phyloP scores from a whole-genome alignment of 2,329 filamentous ascomycete species.

The Graphilbum fragrans region DNA sequence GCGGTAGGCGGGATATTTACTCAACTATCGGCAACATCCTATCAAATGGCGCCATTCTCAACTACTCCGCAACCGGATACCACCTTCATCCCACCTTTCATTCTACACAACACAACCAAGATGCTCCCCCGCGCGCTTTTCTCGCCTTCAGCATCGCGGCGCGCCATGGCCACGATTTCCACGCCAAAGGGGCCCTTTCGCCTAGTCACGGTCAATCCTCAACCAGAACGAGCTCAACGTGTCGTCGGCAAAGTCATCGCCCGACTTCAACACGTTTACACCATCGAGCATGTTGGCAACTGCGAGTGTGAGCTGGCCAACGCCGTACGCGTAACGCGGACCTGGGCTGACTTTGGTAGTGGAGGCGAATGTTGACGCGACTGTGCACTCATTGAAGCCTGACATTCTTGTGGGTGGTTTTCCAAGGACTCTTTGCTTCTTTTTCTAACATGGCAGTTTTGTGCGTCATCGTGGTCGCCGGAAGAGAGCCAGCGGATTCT shows the following conservation, averaged over 20 bases:
- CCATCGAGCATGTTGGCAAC: constrained; percentile 50
- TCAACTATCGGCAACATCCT: no score
- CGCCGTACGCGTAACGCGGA: neutral
- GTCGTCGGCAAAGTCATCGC: constrained; percentile 50
- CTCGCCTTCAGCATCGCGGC: no score
- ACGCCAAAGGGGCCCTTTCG: constrained; percentile 32
- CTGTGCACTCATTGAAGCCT: constrained; percentile 1
- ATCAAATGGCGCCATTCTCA: no score
- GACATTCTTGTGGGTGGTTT: constrained; percentile 4
- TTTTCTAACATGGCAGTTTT: constrained; percentile 1
- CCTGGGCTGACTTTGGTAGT: neutral
- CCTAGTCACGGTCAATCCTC: constrained; percentile 57
- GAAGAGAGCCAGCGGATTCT: constrained; percentile 3
- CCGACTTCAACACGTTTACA: constrained; percentile 49
- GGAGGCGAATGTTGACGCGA: constrained; percentile 1
- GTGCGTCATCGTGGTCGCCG: constrained; percentile 5
- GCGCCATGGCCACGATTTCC: neutral
- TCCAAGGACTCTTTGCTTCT: no score
- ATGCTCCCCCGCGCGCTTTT: no score
- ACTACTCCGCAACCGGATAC: no score
- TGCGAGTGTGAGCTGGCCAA: constrained; percentile 34
- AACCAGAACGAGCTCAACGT: constrained; percentile 49
- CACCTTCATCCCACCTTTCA: no score
- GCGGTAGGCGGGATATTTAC: no score
- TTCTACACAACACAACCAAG: no score